These are phyloP conservation scores for Russula foetens DNA, from an alignment of 768 basidiomycete genomes.

Conservation along the genomic window DNA sequence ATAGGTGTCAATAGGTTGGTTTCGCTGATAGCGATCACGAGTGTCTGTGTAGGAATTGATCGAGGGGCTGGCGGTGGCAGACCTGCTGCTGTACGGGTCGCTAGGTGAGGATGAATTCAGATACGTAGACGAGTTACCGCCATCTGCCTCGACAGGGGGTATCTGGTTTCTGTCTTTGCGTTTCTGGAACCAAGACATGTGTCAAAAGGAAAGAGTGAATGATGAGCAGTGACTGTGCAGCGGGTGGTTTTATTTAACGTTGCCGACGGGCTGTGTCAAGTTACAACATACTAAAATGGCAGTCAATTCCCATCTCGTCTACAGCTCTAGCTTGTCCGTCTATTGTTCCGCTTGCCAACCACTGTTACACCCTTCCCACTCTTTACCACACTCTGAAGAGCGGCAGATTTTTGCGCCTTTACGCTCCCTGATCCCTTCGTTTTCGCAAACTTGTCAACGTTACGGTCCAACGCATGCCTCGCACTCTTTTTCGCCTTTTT, in stretches of 20 bases:
- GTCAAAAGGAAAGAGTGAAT: constrained; percentile 13
- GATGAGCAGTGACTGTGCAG: neutral
- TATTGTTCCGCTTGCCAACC: constrained; percentile 56
- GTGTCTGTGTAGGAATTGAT: constrained; percentile 1
- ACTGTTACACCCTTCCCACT: constrained; percentile 81
- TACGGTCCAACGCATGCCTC: constrained; percentile 55
- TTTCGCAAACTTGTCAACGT: constrained; percentile 56
- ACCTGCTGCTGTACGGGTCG: constrained; percentile 40
- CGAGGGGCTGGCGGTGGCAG: constrained; percentile 18
- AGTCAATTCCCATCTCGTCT: constrained; percentile 2
- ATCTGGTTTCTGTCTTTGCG: constrained; percentile 58
- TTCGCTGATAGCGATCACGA: constrained; percentile 43
- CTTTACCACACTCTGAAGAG: constrained; percentile 76
- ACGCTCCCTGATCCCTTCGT: constrained; percentile 42
- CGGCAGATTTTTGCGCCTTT: constrained; percentile 80
- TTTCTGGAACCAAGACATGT: constrained; percentile 58
- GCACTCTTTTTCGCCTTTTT: constrained; percentile 64
- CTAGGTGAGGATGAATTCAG: constrained; percentile 44
- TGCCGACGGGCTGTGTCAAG: neutral
- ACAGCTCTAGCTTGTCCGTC: neutral
- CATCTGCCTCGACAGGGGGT: constrained; percentile 48
- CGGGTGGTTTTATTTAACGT: neutral
- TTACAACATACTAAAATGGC: neutral
- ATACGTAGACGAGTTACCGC: constrained; percentile 25
- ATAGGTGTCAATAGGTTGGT: constrained; percentile 52